Evolutionary conservation across 2,329 filamentous ascomycete species (phyloP).

Genomic region (Apiospora pterosperma): DNA sequence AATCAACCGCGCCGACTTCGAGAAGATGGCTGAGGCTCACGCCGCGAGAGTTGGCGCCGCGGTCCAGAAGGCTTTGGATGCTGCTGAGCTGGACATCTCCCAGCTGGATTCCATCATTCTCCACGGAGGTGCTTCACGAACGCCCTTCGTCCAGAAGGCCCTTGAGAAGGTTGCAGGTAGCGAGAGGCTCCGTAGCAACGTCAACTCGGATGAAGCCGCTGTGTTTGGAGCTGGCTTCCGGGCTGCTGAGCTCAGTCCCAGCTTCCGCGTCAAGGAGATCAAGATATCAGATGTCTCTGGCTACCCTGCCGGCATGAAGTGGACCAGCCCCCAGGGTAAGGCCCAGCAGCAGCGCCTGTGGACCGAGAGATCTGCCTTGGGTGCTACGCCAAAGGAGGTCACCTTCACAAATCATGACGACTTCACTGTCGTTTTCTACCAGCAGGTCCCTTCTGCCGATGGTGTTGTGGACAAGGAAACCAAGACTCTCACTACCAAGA

Average conservation of each 20-base stretch:
- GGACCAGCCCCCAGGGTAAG: conserved; percentile 66
- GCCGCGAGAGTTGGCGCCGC: conserved; percentile 65
- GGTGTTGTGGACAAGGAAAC: conserved; percentile 56
- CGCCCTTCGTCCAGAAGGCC: conserved; percentile 88
- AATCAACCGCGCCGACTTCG: conserved; percentile 75
- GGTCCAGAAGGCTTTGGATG: conserved; percentile 70
- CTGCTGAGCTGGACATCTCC: conserved; percentile 66
- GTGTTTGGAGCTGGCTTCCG: conserved; percentile 96
- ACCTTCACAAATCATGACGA: conserved; percentile 80
- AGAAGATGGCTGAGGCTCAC: conserved; percentile 69
- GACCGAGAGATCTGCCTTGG: conserved; percentile 70
- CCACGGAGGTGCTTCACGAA: conserved; percentile 85
- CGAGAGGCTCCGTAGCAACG: conserved; percentile 84
- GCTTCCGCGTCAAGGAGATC: conserved; percentile 98
- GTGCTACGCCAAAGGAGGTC: conserved; percentile 75
- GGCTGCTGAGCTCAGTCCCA: conserved; percentile 85
- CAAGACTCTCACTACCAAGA: conserved; percentile 69
- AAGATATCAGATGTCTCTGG: conserved; percentile 71
- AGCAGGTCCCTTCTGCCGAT: conserved; percentile 55
- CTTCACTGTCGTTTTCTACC: conserved; percentile 76
- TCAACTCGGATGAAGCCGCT: conserved; percentile 95
- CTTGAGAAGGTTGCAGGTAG: conserved; percentile 73
- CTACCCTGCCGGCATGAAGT: conserved; percentile 75
- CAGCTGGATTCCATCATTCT: conserved; percentile 90
- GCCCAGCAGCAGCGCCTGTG: conserved; percentile 79